A percentile compares a stretch with the other conserved stretches of the same genome.
phyloP scores from a whole-genome alignment of 306 rosid species.

The Prunus mongolica region DNA sequence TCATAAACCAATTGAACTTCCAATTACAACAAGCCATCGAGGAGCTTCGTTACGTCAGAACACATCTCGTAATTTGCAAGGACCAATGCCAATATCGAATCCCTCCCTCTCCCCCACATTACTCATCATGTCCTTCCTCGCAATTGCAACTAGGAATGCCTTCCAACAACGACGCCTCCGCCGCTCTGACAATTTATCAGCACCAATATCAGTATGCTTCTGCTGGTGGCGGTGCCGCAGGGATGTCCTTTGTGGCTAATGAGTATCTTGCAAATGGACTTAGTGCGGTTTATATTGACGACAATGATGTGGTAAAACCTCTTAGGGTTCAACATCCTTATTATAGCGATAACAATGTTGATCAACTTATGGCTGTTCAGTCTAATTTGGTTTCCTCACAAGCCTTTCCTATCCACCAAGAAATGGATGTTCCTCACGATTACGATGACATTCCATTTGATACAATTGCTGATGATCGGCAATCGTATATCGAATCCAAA shows the following conservation, averaged over 20 bases:
- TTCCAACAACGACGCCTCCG: not conserved
- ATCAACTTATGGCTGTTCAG: slow-evolving; percentile 11
- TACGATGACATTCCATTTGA: slow-evolving; percentile 35
- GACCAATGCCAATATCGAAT: slow-evolving; percentile 14
- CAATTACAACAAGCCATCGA: not conserved
- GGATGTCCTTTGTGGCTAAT: not conserved
- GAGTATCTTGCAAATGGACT: not conserved
- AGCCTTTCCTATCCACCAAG: slow-evolving; percentile 18
- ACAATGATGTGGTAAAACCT: slow-evolving; percentile 14
- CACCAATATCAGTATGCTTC: slow-evolving; percentile 4
- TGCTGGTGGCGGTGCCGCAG: not conserved
- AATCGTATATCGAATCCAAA: slow-evolving; percentile 24
- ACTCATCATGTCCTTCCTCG: not conserved
- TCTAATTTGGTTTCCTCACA: slow-evolving; percentile 1
- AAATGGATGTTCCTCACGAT: slow-evolving; percentile 18
- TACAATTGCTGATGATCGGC: slow-evolving; percentile 31
- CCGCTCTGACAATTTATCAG: not conserved
- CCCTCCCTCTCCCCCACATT: not conserved
- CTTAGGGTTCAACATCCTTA: slow-evolving; percentile 6
- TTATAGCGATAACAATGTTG: slow-evolving; percentile 11
- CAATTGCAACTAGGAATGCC: slow-evolving; percentile 18
- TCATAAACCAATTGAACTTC: not conserved
- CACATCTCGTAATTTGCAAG: not conserved
- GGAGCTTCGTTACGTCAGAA: slow-evolving; percentile 1
- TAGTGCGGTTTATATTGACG: slow-evolving; percentile 11